Base-by-base conservation (phyloP, 805 yeast genomes). In the Ogataea ramenticola region DNA sequence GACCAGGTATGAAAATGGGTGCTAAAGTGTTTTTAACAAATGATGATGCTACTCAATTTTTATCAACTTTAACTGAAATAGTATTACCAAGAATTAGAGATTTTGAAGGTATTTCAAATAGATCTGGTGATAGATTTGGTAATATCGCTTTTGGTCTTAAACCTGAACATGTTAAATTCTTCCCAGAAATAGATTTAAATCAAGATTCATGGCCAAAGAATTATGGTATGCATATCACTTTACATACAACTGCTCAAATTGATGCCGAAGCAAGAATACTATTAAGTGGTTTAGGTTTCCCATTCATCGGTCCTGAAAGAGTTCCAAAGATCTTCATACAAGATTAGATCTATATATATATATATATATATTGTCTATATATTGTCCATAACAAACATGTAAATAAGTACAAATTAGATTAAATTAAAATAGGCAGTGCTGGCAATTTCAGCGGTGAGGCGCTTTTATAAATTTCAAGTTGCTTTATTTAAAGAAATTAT, bases 1-100 rank as follows among this genome's bases (percentile, higher is more conserved):
- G 97, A 64, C 80, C 80, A 40, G 96, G 96, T 34, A 82, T 79
- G 72, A 82, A 82, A 41, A 85, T 95, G 79, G 99, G 99, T 43
- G 96, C 95, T 43, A 85, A 86, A 58, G 82, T 82, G 14, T 77
- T 75, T 46, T 68, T 95, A 44, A 70, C 70, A 29, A 99, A 97
- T 39, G 75, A 81, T 51, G 84, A 86, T 43, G 86, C 90, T 80
- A 68, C 80, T 44, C 96, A 89, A 67, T 93, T 95, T 57, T 58
- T 93, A 46, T 64, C 85, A 7, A 91, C 98, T 1, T 68, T 93
- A 54, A 80, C 95, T 1, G 99, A 93, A 66, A 68, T 95, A 49
- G 98, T 93, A 17, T 74, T 93, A 54, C 99, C 99, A 39, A 79
- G 96, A 64, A 79, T 90, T 45, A 82, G 95, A 74, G 87, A 88